phyloP scores from a whole-genome alignment of 371 early-diverging fungal genomes.

The Mucor piriformis region DNA sequence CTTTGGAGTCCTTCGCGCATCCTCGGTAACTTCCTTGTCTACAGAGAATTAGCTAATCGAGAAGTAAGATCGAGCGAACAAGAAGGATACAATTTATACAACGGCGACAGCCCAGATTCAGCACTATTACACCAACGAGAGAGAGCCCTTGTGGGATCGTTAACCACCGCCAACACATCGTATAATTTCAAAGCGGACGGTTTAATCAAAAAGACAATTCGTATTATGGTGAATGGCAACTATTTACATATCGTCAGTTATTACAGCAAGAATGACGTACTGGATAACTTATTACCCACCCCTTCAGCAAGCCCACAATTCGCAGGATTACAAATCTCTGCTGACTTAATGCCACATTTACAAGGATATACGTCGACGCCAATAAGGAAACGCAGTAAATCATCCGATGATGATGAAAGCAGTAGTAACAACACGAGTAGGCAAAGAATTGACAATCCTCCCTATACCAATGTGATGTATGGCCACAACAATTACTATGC shows the following conservation, averaged over 20 bases:
- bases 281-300: constrained; percentile 54
- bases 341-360: constrained; percentile 37
- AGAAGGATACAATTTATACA: not conserved
- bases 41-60: constrained; percentile 61
- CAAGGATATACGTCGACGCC: constrained; percentile 3
- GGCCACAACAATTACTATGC: not conserved
- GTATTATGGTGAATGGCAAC: constrained; percentile 73
- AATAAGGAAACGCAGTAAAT: constrained; percentile 7
- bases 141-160: constrained; percentile 61
- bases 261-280: constrained; percentile 77
- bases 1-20: constrained; percentile 76
- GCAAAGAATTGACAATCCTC: not conserved
- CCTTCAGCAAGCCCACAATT: constrained; percentile 54
- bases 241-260: constrained; percentile 85
- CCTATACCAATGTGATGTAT: not conserved
- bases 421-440: not conserved
- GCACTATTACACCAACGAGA: constrained; percentile 34
- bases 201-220: constrained; percentile 85
- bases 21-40: constrained; percentile 62
- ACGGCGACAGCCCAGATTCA: not conserved
- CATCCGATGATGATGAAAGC: not conserved
- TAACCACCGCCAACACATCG: constrained; percentile 52
- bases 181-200: constrained; percentile 78
- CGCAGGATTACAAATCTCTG: constrained; percentile 47
- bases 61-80: constrained; percentile 19